phyloP scores from a whole-genome alignment of 2,329 filamentous ascomycete species.

The Aspergillus ustus region DNA sequence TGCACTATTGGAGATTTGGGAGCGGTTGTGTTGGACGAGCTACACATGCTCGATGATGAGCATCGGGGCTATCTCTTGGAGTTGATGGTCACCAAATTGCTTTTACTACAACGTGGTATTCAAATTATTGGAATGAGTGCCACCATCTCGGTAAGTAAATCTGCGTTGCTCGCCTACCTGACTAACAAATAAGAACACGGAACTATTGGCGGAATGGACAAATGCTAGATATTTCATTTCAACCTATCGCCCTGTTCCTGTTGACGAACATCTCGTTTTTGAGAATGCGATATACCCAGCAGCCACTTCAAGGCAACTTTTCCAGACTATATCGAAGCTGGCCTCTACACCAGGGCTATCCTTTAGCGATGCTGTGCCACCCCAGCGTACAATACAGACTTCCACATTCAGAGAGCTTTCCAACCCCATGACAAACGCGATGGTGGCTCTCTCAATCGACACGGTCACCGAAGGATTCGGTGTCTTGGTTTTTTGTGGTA shows the following conservation, averaged over 20 bases:
- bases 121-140: conserved; percentile 82
- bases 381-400: conserved; percentile 54
- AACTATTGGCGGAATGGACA: conserved; percentile 71
- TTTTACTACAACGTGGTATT: conserved; percentile 68
- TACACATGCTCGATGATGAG: conserved; percentile 83
- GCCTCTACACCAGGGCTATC: conserved; percentile 35
- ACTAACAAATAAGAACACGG: conserved; percentile 64
- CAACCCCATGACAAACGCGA: conserved; percentile 70
- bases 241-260: conserved; percentile 73
- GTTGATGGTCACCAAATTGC: conserved; percentile 72
- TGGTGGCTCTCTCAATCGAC: conserved; percentile 71
- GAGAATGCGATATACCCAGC: conserved; percentile 70
- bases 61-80: conserved; percentile 76
- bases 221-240: conserved; percentile 73
- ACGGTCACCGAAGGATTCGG: conserved; percentile 72
- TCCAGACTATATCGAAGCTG: conserved; percentile 62
- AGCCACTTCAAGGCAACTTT: conserved; percentile 61
- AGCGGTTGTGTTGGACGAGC: conserved; percentile 73
- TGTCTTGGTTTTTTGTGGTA: conserved; percentile 74
- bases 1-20: conserved; percentile 67
- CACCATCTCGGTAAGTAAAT: conserved; percentile 65
- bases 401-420: conserved; percentile 66
- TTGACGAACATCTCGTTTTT: conserved; percentile 75
- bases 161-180: background rate
- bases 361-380: conserved; percentile 38